A percentile compares a stretch with the other conserved stretches of the same genome.
Evolutionary conservation across 768 basidiomycete genomes (phyloP).

Genomic region (Psilocybe azurescens): DNA sequence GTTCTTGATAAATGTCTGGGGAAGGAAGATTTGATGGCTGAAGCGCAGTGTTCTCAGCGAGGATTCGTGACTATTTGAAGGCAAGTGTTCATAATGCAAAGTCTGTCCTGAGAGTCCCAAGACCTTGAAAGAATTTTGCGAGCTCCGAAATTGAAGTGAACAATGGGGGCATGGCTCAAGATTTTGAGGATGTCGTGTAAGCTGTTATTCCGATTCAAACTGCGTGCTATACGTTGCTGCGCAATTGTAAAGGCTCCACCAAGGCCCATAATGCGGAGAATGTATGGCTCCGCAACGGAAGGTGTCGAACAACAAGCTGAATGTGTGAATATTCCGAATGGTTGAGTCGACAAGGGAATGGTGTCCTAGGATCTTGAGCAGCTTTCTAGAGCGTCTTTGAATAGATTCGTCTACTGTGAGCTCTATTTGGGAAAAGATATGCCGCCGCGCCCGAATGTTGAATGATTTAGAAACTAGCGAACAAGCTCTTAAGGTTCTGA

Average conservation of each 20-base stretch:
- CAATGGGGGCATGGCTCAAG: neutral
- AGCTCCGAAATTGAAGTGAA: neutral
- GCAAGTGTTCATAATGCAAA: neutral
- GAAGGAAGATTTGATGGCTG: neutral
- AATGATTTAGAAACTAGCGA: neutral
- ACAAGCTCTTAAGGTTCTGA: neutral
- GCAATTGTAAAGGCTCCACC: neutral
- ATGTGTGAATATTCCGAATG: neutral
- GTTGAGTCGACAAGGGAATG: neutral
- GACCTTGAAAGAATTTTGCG: no score
- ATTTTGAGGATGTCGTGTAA: neutral
- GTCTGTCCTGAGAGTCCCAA: no score
- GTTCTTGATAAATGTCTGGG: neutral
- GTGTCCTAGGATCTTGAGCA: neutral
- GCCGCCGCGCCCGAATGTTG: neutral
- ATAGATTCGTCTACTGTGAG: neutral
- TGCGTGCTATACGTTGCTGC: neutral
- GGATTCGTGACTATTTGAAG: neutral
- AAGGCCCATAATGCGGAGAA: neutral
- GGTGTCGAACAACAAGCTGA: neutral
- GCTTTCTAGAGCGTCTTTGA: neutral
- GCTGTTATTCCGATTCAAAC: neutral
- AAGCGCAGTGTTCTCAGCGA: neutral
- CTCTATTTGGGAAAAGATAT: neutral
- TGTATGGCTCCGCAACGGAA: neutral